Evolutionary conservation across 768 basidiomycete species (phyloP), one percentile per base, ranked within the genome.

Genomic region (Mycena metata): DNA sequence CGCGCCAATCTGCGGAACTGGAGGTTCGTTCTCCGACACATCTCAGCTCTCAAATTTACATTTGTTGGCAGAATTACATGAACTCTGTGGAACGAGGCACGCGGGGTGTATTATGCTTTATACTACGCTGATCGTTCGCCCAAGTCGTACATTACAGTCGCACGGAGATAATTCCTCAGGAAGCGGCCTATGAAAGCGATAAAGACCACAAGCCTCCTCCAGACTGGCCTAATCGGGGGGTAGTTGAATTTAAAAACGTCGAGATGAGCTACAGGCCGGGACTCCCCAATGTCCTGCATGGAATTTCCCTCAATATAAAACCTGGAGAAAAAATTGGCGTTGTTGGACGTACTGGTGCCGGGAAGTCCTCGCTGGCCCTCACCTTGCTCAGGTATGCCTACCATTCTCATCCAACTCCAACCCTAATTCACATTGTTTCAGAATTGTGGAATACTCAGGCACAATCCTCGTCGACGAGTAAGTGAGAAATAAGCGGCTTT

Each of bases 271-370:
- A 95, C 74, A 81, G 93, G 23, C 85, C 88, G 0, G 91, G 90
- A 5, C 81, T 94, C n/a, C 92, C 92, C 0, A 84, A 86, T 16
- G 92, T 94, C 4, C 82, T 95, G 42, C 89, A 89, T 71, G 88
- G 87, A 0, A 80, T 94, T 21, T 85, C 85, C 6, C 52, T 94
- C 71, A 79, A 79, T n/a, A 85, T 94, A 50, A 77, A 81, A 2
- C 86, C 86, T 0, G 89, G 90, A 0, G 91, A 95, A 78, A 92
- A 93, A 81, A 89, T 94, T 61, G 93, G 92, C 16, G 87, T 94
- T 42, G 91, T 94, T 39, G 39, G 51, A 51, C 59, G 82, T 69
- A 84, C 83, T 45, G 91, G 89, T 2, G 88, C 88, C 0, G 89
- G 88, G 23, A 88, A 89, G 73, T 86, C 85, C 0, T 89, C 89